These are phyloP conservation scores for Lipomyces orientalis DNA, from an alignment of 805 yeast genomes.

Conservation along the genomic window DNA sequence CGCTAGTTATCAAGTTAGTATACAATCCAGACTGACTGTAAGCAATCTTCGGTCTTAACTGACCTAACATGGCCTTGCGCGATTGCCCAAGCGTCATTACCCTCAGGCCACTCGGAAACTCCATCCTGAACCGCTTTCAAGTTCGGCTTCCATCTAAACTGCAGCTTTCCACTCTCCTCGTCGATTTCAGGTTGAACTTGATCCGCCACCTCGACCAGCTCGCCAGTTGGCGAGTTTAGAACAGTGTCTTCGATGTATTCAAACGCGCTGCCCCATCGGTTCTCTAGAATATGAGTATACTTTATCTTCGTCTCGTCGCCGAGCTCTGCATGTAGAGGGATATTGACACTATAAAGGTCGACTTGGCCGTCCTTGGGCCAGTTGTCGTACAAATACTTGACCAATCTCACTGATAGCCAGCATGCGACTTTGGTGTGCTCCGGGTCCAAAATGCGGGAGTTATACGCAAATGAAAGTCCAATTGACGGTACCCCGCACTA, in stretches of 20 bases:
- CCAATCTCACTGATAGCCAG: constrained; percentile 64
- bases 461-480: constrained; percentile 87
- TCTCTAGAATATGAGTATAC: constrained; percentile 80
- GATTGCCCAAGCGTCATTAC: constrained; percentile 74
- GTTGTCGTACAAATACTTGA: constrained; percentile 60
- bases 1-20: constrained; percentile 45
- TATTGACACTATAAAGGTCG: constrained; percentile 81
- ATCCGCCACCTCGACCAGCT: constrained; percentile 27
- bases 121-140: constrained; percentile 68
- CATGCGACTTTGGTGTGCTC: constrained; percentile 68
- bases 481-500: constrained; percentile 60
- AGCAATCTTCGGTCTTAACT: constrained; percentile 25
- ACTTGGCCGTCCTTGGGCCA: constrained; percentile 59
- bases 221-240: constrained; percentile 19
- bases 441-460: constrained; percentile 56
- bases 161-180: constrained; percentile 50
- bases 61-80: constrained; percentile 64
- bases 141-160: constrained; percentile 84
- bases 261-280: constrained; percentile 78
- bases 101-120: constrained; percentile 51
- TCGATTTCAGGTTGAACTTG: constrained; percentile 52
- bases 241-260: constrained; percentile 41
- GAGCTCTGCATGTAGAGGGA: constrained; percentile 70
- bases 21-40: background rate
- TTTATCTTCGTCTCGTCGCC: constrained; percentile 64